Evolutionary conservation across 305 asterid genomes (phyloP), one percentile per base, ranked within the genome.

Genomic region (Fraxinus angustifolia): DNA sequence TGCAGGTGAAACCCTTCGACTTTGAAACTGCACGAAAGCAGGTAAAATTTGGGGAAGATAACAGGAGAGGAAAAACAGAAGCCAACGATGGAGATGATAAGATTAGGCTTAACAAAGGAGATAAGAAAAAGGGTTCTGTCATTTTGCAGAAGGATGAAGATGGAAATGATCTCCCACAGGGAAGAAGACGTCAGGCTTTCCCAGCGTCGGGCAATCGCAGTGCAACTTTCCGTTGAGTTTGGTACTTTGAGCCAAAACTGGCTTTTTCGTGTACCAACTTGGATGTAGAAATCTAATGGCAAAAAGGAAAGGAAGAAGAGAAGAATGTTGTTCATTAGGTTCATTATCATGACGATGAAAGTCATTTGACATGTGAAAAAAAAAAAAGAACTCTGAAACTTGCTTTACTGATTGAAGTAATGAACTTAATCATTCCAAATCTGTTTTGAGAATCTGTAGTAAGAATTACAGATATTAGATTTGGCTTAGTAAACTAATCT

Each of bases 191-290:
- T 7, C 97, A 89, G 87, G 99, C 98, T 36, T 96, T 96, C 78
- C 99, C 98, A 2, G 91, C 97, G 3, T 90, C 99, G 1, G 99
- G 99, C 33, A 96, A 96, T 77, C 97, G 99, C 68, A 94, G 92
- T 79, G 92, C 96, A 26, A 94, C 92, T 82, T 96, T 92, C 56
- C 97, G 94, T 62, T 92, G 83, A 84, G 31, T 78, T 7, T 76
- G 58, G 60, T 40, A 38, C 6, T 8, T n/a, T 8, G 45, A 70
- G 75, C 45, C 75, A 33, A 30, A 70, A n/a, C 75, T 33, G 75
- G 38, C 58, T 17, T 45, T 77, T 53, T n/a, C 36, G 73, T 77
- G 30, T 76, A 83, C 83, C 60, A 75, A 42, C 31, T 21, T 40
- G 82, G 75, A 40, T 33, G 80, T 74, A 67, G 78, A 78, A 79